Conservation (phyloP, 768 basidiomycete genomes). For the Mycena leptocephala region DNA sequence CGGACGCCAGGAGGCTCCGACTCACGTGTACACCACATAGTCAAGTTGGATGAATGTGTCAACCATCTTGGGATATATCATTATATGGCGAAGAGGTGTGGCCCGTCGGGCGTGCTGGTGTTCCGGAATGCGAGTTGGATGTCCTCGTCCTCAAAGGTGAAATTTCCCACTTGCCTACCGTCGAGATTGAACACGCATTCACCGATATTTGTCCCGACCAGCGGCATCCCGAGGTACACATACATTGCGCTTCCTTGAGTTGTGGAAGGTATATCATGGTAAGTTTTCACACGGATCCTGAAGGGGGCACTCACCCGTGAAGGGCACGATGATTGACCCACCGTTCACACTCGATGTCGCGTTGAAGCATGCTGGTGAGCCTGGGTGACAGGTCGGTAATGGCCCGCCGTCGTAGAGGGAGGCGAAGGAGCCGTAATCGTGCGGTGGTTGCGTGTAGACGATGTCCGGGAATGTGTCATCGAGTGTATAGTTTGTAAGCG, state of each 20-base stretch:
- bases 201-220: too few relatives aligned
- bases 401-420: too few relatives aligned
- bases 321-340: neutral
- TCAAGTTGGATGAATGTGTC: constrained; percentile 10
- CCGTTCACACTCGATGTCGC: neutral
- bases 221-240: constrained; percentile 14
- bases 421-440: neutral
- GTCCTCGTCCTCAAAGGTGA: neutral
- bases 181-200: constrained; percentile 12
- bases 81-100: neutral
- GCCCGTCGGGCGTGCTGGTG: neutral
- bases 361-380: neutral
- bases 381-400: neutral
- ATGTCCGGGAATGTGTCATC: neutral
- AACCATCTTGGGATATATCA: neutral
- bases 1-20: too few relatives aligned
- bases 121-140: neutral
- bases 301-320: neutral
- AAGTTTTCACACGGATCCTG: too few relatives aligned
- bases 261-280: too few relatives aligned
- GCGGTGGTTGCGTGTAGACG: neutral
- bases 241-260: constrained; percentile 15
- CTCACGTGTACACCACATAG: constrained; percentile 22
- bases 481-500: neutral
- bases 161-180: neutral